Percentiles rank a stretch among this genome's conserved stretches.
phyloP scores from a whole-genome alignment of 176 grass and related monocot species.

The Alopecurus myosuroides region DNA sequence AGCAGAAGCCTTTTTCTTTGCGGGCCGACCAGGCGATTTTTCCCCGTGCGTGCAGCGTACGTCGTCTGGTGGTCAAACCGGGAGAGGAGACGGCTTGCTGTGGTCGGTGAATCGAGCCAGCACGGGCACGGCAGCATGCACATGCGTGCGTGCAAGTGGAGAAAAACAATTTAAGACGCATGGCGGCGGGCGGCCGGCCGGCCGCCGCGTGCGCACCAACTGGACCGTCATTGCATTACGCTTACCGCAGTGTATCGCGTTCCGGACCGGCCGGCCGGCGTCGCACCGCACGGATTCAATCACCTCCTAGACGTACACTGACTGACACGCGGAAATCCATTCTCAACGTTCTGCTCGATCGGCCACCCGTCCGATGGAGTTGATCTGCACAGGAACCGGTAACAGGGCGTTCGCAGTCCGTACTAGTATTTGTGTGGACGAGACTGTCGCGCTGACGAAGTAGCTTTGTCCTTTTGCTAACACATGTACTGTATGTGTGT shows the following conservation, averaged over 20 bases:
- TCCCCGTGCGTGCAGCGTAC: neutral
- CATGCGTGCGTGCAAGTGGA: neutral
- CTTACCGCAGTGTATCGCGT: neutral
- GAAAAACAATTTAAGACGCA: neutral
- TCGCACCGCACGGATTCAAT: neutral
- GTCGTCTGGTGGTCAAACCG: neutral
- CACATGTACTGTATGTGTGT: too few species aligned
- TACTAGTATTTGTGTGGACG: too few species aligned
- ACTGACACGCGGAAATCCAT: too few species aligned
- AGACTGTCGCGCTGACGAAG: too few species aligned
- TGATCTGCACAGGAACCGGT: too few species aligned
- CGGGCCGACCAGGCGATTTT: neutral
- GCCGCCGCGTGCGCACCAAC: conserved; percentile 18
- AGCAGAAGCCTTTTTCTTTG: neutral
- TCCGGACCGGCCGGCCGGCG: neutral
- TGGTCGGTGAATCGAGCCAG: neutral
- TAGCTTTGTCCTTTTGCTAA: too few species aligned
- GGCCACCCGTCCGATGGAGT: too few species aligned
- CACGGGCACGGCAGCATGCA: neutral
- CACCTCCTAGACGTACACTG: neutral
- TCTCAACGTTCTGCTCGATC: neutral
- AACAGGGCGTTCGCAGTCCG: too few species aligned
- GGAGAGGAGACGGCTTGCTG: neutral
- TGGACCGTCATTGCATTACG: neutral
- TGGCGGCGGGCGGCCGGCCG: conserved; percentile 9